Evolutionary conservation across 73 alveolate genomes (phyloP).

Genomic region (Symbiodinium pilosum): DNA sequence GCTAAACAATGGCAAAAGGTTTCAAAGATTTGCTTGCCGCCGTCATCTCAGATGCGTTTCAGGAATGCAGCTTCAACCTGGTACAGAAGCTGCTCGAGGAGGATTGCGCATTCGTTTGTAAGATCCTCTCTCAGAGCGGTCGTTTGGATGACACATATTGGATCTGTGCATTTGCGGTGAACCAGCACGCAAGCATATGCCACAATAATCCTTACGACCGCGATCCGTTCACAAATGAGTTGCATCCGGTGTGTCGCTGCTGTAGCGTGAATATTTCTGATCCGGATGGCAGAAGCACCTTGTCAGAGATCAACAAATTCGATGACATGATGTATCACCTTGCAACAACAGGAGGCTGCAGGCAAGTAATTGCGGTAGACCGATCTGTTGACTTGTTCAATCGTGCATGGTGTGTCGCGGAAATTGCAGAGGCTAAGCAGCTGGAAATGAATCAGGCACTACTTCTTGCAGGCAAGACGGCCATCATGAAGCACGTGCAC

Average conservation of each 20-base stretch:
- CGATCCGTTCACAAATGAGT: slow-evolving; percentile 2
- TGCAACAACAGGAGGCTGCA: slow-evolving; percentile 4
- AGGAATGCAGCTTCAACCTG: slow-evolving; percentile 4
- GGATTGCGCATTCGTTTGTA: background rate
- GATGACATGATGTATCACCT: slow-evolving; percentile 55
- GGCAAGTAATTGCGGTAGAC: slow-evolving; percentile 57
- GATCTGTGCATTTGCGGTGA: slow-evolving; percentile 33
- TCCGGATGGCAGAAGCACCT: slow-evolving; percentile 24
- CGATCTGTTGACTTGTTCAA: background rate
- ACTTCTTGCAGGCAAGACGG: background rate
- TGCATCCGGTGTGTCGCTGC: slow-evolving; percentile 30
- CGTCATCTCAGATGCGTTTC: slow-evolving; percentile 34
- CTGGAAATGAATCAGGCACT: slow-evolving; percentile 31
- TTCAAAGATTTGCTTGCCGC: slow-evolving; percentile 39
- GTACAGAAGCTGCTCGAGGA: slow-evolving; percentile 22
- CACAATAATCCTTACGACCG: slow-evolving; percentile 44
- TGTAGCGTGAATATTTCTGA: background rate
- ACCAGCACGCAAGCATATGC: slow-evolving; percentile 40
- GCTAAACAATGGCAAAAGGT: background rate
- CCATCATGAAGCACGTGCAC: background rate
- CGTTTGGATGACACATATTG: slow-evolving; percentile 15
- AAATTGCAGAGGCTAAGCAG: slow-evolving; percentile 41
- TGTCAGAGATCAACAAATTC: slow-evolving; percentile 36
- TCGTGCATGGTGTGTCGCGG: slow-evolving; percentile 56
- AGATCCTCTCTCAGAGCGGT: background rate